phyloP scores from a whole-genome alignment of 1,284 basidiomycete species.

The Gymnopus androsaceus region DNA sequence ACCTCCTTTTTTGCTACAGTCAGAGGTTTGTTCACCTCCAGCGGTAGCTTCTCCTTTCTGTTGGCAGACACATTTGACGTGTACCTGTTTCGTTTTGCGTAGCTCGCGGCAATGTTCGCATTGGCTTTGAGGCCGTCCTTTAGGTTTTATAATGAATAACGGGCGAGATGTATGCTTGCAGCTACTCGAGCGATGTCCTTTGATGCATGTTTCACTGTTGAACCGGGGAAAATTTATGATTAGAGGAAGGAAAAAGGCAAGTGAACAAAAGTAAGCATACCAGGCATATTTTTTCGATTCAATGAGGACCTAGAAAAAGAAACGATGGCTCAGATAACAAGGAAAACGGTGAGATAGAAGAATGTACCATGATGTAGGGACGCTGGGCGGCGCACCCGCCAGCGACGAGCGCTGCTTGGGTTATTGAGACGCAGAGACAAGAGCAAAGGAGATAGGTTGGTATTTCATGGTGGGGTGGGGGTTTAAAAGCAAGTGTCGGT shows the following conservation, averaged over 20 bases:
- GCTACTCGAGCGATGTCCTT: slow-evolving; percentile 77
- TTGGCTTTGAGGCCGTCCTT: slow-evolving; percentile 78
- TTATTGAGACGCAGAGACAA: slow-evolving; percentile 45
- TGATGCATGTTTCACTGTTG: slow-evolving; percentile 79
- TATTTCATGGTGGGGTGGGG: slow-evolving; percentile 41
- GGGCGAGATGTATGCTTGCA: slow-evolving; percentile 79
- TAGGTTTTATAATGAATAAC: slow-evolving; percentile 79
- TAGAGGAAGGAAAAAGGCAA: not conserved
- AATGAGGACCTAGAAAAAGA: slow-evolving; percentile 61
- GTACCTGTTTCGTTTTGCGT: slow-evolving; percentile 73
- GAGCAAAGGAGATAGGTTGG: slow-evolving; percentile 33
- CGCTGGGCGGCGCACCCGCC: slow-evolving; percentile 47
- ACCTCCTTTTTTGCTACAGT: slow-evolving; percentile 62
- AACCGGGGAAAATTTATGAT: slow-evolving; percentile 15
- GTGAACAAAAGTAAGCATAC: slow-evolving; percentile 40
- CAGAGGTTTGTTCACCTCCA: slow-evolving; percentile 20
- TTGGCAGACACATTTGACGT: slow-evolving; percentile 69
- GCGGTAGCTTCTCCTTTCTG: slow-evolving; percentile 34
- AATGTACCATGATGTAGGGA: slow-evolving; percentile 38
- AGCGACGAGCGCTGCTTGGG: slow-evolving; percentile 44
- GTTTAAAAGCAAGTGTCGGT: slow-evolving; percentile 41
- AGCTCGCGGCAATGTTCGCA: slow-evolving; percentile 77
- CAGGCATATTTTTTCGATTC: slow-evolving; percentile 82
- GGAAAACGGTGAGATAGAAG: not conserved
- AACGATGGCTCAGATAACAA: slow-evolving; percentile 8